Base-by-base conservation (phyloP, 1,139 yeast species). In the Debaryomyces fabryi region DNA sequence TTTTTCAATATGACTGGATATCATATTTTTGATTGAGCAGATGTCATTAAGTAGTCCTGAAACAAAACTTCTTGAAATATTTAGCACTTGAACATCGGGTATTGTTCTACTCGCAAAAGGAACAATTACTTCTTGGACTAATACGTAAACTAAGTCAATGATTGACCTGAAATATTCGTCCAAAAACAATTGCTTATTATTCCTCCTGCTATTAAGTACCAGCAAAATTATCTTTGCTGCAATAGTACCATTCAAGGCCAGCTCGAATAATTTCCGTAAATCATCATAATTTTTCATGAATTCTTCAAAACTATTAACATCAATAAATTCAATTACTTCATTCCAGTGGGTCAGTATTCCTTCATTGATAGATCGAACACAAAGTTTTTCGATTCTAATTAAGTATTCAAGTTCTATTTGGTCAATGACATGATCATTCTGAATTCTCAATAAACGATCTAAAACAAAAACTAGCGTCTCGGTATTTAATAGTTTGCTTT, bases 121-220 rank as follows among this genome's bases (percentile, higher is more conserved):
- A 0, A 70, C 42, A 1, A 76, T 39, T 4, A 67, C 58, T 16
- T 66, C 70, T 34, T 78, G 83, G 4, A 72, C 55, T 4, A 71
- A 49, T 1, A 55, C 59, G 34, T 69, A 65, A 6, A 77, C 46
- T 45, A 76, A 72, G 2, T 76, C 74, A 1, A 81, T 58, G 0
- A 78, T 69, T 3, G 69, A 66, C 6, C 60, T 55, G 16, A 82
- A 56, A 48, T 74, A 72, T 12, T 70, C 74, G 37, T 82, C 86
- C 24, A 78, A 58, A 49, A 71, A 73, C 2, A 82, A 54, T 41
- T 64, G 69, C 50, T 73, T 76, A 42, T 79, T 82, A 8, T 59
- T 54, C 39, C 72, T 60, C 12, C 69, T 64, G 8, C 77, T 63
- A 20, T 74, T 66, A 49, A 81, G 67, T 1, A 81, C 63, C 5